Percentiles rank a stretch among this genome's conserved stretches.
These are phyloP conservation scores for Penicillium silybi DNA, from an alignment of 495 filamentous ascomycete genomes.

Conservation along the genomic window DNA sequence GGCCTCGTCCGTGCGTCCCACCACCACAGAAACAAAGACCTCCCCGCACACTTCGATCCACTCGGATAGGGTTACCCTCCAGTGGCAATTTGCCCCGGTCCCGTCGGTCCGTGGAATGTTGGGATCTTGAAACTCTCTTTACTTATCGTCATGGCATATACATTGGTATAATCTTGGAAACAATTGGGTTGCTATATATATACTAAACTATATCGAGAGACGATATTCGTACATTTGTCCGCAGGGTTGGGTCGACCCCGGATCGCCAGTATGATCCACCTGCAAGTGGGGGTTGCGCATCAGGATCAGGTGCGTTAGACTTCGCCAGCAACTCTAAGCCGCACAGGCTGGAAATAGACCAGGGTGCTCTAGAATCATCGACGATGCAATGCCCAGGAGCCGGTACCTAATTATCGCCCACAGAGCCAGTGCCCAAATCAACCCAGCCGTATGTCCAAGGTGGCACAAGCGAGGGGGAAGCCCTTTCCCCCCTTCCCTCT, in stretches of 20 bases:
- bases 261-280: constrained; percentile 23
- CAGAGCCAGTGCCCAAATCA: constrained; percentile 13
- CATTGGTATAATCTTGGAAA: not conserved
- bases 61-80: constrained; percentile 5
- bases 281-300: constrained; percentile 6
- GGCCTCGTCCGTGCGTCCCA: constrained; percentile 14
- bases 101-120: not conserved
- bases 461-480: constrained; percentile 11
- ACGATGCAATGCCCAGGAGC: constrained; percentile 5
- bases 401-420: not conserved
- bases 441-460: constrained; percentile 12
- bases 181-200: not conserved
- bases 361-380: not conserved
- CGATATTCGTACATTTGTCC: not conserved
- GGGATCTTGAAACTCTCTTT: not conserved
- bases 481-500: not conserved
- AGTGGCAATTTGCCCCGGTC: not conserved
- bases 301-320: too few species aligned
- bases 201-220: not conserved
- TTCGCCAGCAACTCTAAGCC: constrained; percentile 1
- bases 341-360: not conserved
- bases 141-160: not conserved
- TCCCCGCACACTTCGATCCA: not conserved
- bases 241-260: constrained; percentile 18
- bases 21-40: not conserved